phyloP scores from a whole-genome alignment of 257 asterid genomes.

The Solanum ossicruentum region DNA sequence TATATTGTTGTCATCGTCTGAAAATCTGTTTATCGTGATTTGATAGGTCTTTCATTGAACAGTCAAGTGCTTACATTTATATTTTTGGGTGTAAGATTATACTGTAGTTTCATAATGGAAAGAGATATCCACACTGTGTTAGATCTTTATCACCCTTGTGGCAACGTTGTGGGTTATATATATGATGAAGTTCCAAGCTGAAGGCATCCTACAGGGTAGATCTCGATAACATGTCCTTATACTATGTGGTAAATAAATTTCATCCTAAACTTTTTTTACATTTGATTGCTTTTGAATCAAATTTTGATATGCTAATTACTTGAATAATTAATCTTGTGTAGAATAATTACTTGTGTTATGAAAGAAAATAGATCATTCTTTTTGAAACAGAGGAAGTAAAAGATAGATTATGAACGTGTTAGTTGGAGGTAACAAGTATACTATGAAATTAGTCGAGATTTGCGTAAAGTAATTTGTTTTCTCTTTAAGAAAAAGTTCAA shows the following conservation, averaged over 20 bases:
- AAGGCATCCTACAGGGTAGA: conserved; percentile 55
- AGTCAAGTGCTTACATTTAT: conserved; percentile 77
- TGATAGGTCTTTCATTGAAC: conserved; percentile 74
- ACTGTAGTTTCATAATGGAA: conserved; percentile 60
- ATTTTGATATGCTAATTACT: neutral
- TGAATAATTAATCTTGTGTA: neutral
- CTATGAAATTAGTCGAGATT: neutral
- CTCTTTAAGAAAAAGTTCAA: no score
- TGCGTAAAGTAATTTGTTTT: neutral
- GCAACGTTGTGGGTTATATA: conserved; percentile 83
- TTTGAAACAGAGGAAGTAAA: neutral
- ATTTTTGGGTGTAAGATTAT: conserved; percentile 56
- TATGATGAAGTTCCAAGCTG: conserved; percentile 67
- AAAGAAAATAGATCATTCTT: no score
- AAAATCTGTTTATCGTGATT: neutral
- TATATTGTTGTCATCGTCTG: neutral
- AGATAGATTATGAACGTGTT: neutral
- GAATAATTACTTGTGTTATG: neutral
- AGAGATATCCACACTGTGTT: conserved; percentile 79
- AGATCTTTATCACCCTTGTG: conserved; percentile 61
- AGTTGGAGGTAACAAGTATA: neutral
- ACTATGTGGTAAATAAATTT: conserved; percentile 42
- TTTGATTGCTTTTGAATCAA: neutral
- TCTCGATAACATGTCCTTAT: conserved; percentile 50
- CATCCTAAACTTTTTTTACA: neutral